Conservation (phyloP, 208 protist genomes). For the Trichomonas tenax region DNA sequence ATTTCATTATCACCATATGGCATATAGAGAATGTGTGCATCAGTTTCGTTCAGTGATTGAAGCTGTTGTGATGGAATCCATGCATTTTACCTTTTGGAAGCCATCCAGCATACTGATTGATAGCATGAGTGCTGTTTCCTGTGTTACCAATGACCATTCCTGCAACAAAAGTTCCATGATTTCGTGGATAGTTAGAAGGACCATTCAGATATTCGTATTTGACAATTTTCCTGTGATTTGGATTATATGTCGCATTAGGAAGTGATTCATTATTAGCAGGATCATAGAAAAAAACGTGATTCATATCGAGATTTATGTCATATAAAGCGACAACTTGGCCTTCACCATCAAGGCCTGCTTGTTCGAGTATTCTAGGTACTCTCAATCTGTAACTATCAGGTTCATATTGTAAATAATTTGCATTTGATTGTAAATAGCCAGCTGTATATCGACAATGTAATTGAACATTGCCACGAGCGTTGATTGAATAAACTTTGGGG, state of each 20-base stretch:
- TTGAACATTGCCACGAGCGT: neutral
- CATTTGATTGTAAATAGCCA: neutral
- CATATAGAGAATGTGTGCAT: neutral
- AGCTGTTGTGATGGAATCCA: neutral
- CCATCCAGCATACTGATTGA: neutral
- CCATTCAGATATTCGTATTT: neutral
- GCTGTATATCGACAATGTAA: neutral
- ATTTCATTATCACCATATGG: neutral
- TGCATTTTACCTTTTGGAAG: neutral
- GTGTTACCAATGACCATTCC: neutral
- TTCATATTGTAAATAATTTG: neutral
- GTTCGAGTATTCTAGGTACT: neutral
- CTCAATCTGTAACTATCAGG: neutral
- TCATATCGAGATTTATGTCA: neutral
- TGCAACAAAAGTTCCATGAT: neutral
- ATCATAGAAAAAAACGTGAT: neutral
- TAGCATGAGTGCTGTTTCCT: neutral
- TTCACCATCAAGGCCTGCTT: neutral
- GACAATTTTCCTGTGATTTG: neutral
- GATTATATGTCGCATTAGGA: neutral
- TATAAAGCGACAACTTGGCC: neutral
- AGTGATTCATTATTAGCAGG: neutral
- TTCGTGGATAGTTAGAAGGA: neutral
- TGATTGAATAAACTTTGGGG: neutral
- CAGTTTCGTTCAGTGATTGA: no score